Conservation (phyloP, 345 rosid genomes). For the Moringa oleifera region DNA sequence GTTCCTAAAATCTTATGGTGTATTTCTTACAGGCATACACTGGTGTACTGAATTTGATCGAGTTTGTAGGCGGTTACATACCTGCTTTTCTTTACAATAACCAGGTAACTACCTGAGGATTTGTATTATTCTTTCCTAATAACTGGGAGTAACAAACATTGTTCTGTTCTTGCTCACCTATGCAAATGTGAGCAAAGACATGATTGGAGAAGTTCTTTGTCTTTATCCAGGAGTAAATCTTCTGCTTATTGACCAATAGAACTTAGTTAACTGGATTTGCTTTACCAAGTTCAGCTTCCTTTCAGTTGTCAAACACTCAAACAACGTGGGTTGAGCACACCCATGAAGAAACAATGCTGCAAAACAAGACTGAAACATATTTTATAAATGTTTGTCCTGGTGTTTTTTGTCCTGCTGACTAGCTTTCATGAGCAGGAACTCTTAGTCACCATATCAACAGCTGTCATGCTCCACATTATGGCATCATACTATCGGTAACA, state of each 20-base stretch:
- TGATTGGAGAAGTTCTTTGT: background rate
- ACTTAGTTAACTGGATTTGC: background rate
- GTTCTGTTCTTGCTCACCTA: background rate
- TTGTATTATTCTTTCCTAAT: conserved; percentile 6
- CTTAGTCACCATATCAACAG: conserved; percentile 47
- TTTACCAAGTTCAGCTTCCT: background rate
- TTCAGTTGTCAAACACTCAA: conserved; percentile 6
- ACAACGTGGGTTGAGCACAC: conserved; percentile 1
- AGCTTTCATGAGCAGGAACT: conserved; percentile 45
- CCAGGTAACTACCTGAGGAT: conserved; percentile 44
- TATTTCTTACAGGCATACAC: conserved; percentile 74
- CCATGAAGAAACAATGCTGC: background rate
- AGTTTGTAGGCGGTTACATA: conserved; percentile 51
- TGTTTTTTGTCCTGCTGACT: conserved; percentile 1
- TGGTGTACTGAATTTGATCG: conserved; percentile 67
- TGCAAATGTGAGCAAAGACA: conserved; percentile 5
- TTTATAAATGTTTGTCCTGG: background rate
- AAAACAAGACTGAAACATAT: background rate
- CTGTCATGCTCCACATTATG: conserved; percentile 43
- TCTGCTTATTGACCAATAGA: background rate
- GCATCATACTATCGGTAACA: conserved; percentile 45
- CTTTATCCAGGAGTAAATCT: background rate
- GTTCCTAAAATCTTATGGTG: conserved; percentile 3
- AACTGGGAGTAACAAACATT: background rate
- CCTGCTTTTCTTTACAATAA: conserved; percentile 71